phyloP scores from a whole-genome alignment of 2,329 filamentous ascomycete species.

The Paracoccidioides lutzii region DNA sequence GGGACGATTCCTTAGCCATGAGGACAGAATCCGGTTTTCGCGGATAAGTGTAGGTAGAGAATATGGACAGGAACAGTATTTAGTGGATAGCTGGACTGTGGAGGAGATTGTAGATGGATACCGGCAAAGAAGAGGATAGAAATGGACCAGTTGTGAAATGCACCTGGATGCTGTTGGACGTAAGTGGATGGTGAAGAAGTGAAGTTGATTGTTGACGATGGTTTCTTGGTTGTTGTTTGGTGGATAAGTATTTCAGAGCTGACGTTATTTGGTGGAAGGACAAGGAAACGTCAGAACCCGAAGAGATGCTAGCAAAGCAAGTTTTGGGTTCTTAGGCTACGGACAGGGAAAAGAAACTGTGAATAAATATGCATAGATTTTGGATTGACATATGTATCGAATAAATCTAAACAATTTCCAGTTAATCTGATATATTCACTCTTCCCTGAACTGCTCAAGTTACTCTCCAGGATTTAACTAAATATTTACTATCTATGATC shows the following conservation, averaged over 20 bases:
- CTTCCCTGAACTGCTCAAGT: neutral
- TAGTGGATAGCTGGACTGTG: neutral
- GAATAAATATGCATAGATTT: neutral
- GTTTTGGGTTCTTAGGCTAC: neutral
- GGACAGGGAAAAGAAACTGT: neutral
- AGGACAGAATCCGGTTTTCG: neutral
- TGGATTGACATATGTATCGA: no score
- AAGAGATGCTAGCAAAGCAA: neutral
- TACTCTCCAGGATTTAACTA: neutral
- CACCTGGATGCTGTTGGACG: neutral
- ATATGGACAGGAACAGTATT: neutral
- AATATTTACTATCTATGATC: neutral
- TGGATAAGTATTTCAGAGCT: neutral
- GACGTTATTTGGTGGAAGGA: neutral
- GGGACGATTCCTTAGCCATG: slow-evolving; percentile 2
- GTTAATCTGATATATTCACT: no score
- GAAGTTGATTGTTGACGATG: neutral
- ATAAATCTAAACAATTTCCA: no score
- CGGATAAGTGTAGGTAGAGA: neutral
- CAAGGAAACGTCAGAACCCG: neutral
- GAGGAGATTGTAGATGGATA: neutral
- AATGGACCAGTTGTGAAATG: neutral
- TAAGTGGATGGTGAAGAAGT: neutral
- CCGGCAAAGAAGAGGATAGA: neutral
- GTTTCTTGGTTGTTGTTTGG: neutral